A percentile compares a stretch with the other conserved stretches of the same genome.
Conservation (phyloP, 2,329 filamentous ascomycete genomes). For the Gaeumannomyces tritici region DNA sequence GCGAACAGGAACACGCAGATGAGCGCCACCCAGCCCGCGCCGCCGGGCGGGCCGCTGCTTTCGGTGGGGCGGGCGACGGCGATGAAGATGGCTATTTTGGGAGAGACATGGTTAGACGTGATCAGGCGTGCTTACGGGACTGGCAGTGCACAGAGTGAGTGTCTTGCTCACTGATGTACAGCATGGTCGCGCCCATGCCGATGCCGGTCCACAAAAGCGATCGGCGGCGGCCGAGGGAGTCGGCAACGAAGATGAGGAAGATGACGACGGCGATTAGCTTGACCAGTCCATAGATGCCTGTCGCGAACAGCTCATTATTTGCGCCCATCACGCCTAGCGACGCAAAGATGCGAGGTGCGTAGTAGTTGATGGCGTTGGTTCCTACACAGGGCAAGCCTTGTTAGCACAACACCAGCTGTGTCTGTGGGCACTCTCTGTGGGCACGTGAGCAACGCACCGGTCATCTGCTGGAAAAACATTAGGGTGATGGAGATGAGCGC, state of each 20-base stretch:
- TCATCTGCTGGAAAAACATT: slow-evolving; percentile 44
- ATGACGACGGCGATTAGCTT: slow-evolving; percentile 46
- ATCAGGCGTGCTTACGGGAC: no score
- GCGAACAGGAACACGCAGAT: slow-evolving; percentile 57
- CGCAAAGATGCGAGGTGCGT: slow-evolving; percentile 21
- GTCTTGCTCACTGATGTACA: slow-evolving; percentile 39
- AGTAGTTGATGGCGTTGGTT: slow-evolving; percentile 17
- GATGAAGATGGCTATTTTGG: slow-evolving; percentile 30
- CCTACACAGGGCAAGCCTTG: neutral
- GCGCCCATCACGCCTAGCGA: slow-evolving; percentile 29
- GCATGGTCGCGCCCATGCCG: slow-evolving; percentile 31
- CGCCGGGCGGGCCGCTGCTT: slow-evolving; percentile 26
- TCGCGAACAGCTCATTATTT: slow-evolving; percentile 45
- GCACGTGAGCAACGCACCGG: slow-evolving; percentile 10
- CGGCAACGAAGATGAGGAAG: slow-evolving; percentile 49
- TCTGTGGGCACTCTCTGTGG: no score
- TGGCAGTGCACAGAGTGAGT: no score
- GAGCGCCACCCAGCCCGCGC: slow-evolving; percentile 41
- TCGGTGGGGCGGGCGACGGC: slow-evolving; percentile 34
- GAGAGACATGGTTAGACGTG: neutral
- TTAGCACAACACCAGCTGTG: neutral
- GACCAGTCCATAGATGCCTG: slow-evolving; percentile 53
- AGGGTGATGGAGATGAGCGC: slow-evolving; percentile 36
- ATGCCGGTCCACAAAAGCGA: slow-evolving; percentile 43
- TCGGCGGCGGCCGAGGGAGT: slow-evolving; percentile 47